Conservation (phyloP, 768 basidiomycete genomes). For the Obba rivulosa region DNA sequence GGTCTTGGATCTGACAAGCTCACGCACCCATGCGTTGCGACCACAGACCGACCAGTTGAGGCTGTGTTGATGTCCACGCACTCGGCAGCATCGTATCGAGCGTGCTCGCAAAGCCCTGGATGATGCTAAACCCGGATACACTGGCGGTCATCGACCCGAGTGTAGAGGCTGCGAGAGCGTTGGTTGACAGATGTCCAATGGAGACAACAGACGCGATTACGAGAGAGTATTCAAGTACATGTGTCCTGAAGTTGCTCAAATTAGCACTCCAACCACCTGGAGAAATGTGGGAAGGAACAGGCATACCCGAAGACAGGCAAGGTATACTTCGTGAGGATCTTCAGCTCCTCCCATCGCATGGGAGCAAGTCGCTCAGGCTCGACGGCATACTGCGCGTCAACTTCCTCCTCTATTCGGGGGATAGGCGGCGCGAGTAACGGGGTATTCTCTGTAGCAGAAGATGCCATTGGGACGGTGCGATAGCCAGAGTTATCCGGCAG, state of each 20-base stretch:
- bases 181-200: conserved; percentile 88
- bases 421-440: conserved; percentile 53
- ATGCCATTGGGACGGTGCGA: conserved; percentile 20
- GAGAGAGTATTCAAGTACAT: conserved; percentile 81
- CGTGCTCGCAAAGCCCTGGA: conserved; percentile 77
- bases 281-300: too few relatives aligned
- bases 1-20: neutral
- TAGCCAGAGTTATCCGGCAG: conserved; percentile 19
- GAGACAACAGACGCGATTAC: conserved; percentile 79
- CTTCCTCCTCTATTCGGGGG: conserved; percentile 50
- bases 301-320: conserved; percentile 69
- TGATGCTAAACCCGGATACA: conserved; percentile 70
- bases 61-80: conserved; percentile 89
- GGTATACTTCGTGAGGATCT: conserved; percentile 56
- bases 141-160: conserved; percentile 43
- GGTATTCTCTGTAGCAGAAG: conserved; percentile 40
- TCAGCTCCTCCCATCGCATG: conserved; percentile 53
- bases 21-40: conserved; percentile 77
- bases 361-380: conserved; percentile 23
- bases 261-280: too few relatives aligned
- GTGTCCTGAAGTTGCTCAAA: conserved; percentile 51
- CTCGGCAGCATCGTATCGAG: conserved; percentile 92
- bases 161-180: conserved; percentile 72
- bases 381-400: conserved; percentile 31
- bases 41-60: conserved; percentile 86